Conservation (phyloP, 768 basidiomycete species). For the Mycena haematopus region DNA sequence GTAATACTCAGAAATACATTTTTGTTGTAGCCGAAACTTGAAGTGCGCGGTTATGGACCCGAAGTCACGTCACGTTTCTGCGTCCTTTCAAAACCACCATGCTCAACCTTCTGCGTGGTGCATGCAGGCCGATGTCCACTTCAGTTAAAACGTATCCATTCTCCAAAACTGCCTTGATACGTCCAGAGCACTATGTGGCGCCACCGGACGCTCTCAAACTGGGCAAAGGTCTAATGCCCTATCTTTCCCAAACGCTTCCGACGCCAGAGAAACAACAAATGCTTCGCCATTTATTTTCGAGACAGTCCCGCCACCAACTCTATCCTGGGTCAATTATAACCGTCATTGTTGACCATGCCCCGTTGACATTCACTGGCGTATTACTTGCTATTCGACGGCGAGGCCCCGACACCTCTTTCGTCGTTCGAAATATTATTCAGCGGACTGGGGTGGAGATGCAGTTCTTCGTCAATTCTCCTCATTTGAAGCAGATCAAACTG, state of each 20-base stretch:
- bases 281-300: conserved; percentile 73
- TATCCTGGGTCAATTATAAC: conserved; percentile 87
- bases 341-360: conserved; percentile 77
- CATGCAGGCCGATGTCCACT: conserved; percentile 54
- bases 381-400: conserved; percentile 82
- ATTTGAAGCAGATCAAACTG: conserved; percentile 87
- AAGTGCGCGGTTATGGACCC: neutral
- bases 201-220: conserved; percentile 55
- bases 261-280: conserved; percentile 73
- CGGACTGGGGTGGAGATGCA: conserved; percentile 94
- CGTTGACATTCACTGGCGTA: conserved; percentile 87
- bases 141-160: conserved; percentile 66
- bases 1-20: conserved; percentile 28
- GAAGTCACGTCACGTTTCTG: conserved; percentile 11
- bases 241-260: conserved; percentile 69
- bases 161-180: conserved; percentile 69
- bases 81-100: conserved; percentile 31
- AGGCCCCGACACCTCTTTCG: conserved; percentile 88
- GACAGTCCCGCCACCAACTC: conserved; percentile 70
- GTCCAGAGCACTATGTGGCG: conserved; percentile 49
- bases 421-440: conserved; percentile 88
- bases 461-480: conserved; percentile 85
- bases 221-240: conserved; percentile 82
- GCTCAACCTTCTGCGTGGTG: conserved; percentile 43
- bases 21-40: neutral